phyloP scores from a whole-genome alignment of 2,329 filamentous ascomycete genomes.

The Exophiala spinifera region DNA sequence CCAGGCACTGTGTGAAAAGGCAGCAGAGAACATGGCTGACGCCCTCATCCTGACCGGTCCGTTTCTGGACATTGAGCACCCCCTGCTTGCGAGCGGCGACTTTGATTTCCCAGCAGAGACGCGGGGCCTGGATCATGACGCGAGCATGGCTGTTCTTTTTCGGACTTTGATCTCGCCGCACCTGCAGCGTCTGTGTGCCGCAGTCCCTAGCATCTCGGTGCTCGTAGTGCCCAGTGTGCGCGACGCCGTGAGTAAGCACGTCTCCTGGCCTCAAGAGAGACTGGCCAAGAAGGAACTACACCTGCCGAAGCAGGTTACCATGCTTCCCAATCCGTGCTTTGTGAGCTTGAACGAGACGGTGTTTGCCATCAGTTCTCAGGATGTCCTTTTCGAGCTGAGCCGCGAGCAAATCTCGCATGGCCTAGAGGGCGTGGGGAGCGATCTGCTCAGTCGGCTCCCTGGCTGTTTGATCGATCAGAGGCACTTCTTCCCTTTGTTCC shows the following conservation, averaged over 20 bases:
- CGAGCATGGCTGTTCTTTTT: slow-evolving; percentile 80
- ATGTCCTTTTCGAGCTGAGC: slow-evolving; percentile 78
- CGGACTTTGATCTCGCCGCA: slow-evolving; percentile 72
- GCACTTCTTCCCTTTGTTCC: slow-evolving; percentile 87
- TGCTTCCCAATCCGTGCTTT: slow-evolving; percentile 88
- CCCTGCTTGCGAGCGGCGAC: slow-evolving; percentile 75
- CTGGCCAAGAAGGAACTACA: slow-evolving; percentile 69
- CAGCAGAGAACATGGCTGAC: slow-evolving; percentile 72
- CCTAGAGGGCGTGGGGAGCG: slow-evolving; percentile 52
- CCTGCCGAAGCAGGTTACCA: slow-evolving; percentile 69
- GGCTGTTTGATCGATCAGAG: slow-evolving; percentile 82
- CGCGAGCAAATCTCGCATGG: slow-evolving; percentile 66
- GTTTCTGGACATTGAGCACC: slow-evolving; percentile 89
- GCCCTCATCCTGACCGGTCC: slow-evolving; percentile 77
- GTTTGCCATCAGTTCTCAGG: slow-evolving; percentile 77
- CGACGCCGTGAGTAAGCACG: slow-evolving; percentile 76
- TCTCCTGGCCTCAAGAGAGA: slow-evolving; percentile 79
- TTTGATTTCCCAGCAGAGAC: slow-evolving; percentile 64
- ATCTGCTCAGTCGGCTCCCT: slow-evolving; percentile 67
- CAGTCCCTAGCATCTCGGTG: slow-evolving; percentile 76
- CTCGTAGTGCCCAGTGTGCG: slow-evolving; percentile 79
- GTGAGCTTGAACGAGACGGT: slow-evolving; percentile 83
- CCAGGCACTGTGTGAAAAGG: slow-evolving; percentile 73
- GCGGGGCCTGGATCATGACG: slow-evolving; percentile 65
- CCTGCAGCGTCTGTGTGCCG: slow-evolving; percentile 65